Evolutionary conservation across 2,329 filamentous ascomycete genomes (phyloP).

Genomic region (Pseudocercospora fijiensis): DNA sequence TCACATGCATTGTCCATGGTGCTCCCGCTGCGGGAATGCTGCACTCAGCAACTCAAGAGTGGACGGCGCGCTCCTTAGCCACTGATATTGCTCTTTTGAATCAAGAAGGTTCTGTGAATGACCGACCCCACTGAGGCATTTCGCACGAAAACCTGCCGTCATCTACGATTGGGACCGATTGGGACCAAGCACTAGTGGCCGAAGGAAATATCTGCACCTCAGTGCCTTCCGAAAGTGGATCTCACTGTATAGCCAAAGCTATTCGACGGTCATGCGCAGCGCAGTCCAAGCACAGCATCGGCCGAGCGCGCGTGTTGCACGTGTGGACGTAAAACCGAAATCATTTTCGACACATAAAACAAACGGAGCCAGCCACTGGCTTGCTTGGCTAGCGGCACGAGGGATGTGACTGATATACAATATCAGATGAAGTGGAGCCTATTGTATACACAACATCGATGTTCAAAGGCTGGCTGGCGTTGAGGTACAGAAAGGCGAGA

Average conservation of each 20-base stretch:
- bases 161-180: slow-evolving; percentile 2
- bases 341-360: neutral
- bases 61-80: neutral
- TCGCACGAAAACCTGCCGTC: neutral
- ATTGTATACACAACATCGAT: neutral
- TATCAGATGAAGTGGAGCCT: slow-evolving; percentile 3
- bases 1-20: slow-evolving; percentile 1
- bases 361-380: neutral
- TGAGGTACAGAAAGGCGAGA: neutral
- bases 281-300: slow-evolving; percentile 7
- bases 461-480: slow-evolving; percentile 5
- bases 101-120: slow-evolving; percentile 7
- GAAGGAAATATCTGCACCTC: slow-evolving; percentile 2
- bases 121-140: neutral
- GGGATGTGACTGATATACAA: neutral
- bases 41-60: slow-evolving; percentile 4
- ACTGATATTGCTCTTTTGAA: neutral
- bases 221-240: slow-evolving; percentile 3
- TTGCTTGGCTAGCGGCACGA: slow-evolving; percentile 3
- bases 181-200: slow-evolving; percentile 1
- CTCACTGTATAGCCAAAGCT: slow-evolving; percentile 1
- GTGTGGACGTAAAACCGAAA: neutral
- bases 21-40: slow-evolving; percentile 7
- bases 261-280: neutral
- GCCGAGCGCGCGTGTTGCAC: neutral